Conservation (phyloP, 192 early-diverging fungal genomes). For the Fimicolochytrium jonesii region DNA sequence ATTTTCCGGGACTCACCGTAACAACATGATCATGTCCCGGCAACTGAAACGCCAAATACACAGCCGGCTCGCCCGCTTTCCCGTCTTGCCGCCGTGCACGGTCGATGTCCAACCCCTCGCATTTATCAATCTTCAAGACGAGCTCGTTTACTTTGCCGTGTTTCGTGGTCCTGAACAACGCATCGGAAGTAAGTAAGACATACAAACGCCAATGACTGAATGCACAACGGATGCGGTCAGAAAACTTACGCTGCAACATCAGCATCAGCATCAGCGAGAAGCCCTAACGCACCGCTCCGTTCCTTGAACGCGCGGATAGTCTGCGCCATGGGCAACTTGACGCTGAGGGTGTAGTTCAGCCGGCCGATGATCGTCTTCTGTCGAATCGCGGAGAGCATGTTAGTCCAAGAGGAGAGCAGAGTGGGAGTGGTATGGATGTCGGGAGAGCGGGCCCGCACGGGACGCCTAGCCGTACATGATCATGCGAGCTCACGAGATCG, state of each 20-base stretch:
- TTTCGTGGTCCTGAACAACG: background rate
- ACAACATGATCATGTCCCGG: conserved; percentile 29
- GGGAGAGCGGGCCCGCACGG: background rate
- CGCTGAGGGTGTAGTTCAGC: conserved; percentile 45
- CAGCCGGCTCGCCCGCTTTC: conserved; percentile 10
- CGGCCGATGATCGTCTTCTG: conserved; percentile 46
- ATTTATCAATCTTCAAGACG: conserved; percentile 25
- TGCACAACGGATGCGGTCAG: too few relatives aligned
- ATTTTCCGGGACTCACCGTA: conserved; percentile 22
- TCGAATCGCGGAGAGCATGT: background rate
- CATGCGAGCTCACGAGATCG: conserved; percentile 42
- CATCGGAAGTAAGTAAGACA: too few relatives aligned
- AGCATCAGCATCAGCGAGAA: too few relatives aligned
- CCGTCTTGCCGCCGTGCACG: background rate
- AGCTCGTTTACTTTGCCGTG: conserved; percentile 38
- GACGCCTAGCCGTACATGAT: conserved; percentile 26
- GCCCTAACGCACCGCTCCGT: conserved; percentile 43
- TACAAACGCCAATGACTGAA: too few relatives aligned
- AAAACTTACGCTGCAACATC: too few relatives aligned
- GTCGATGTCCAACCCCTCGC: conserved; percentile 19
- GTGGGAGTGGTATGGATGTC: too few relatives aligned
- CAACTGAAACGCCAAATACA: conserved; percentile 38
- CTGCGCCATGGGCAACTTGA: conserved; percentile 48
- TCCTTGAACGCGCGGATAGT: conserved; percentile 51
- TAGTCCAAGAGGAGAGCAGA: too few relatives aligned